Evolutionary conservation across 2,329 filamentous ascomycete species (phyloP).

Genomic region (Sporothrix euskadiensis): DNA sequence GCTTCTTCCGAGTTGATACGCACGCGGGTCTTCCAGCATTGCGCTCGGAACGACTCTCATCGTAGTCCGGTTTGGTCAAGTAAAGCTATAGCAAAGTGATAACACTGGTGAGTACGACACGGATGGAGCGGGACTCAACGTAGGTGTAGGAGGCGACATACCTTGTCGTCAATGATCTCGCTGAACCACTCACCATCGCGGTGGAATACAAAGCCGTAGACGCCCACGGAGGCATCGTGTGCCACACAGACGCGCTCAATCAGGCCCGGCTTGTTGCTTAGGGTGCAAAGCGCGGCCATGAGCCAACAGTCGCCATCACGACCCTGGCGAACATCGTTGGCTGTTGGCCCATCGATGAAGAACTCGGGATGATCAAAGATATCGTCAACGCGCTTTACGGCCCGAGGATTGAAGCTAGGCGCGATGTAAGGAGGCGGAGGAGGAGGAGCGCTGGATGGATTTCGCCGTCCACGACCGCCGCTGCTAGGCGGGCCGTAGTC

Average conservation of each 20-base stretch:
- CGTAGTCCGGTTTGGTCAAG: conserved; percentile 60
- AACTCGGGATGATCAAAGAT: conserved; percentile 77
- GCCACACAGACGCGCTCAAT: conserved; percentile 75
- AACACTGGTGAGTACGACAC: background rate
- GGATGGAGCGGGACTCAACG: background rate
- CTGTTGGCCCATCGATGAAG: conserved; percentile 73
- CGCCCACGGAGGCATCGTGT: conserved; percentile 69
- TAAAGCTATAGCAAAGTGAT: conserved; percentile 42
- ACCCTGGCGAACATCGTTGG: conserved; percentile 78
- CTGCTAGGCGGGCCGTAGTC: background rate
- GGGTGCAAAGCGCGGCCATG: conserved; percentile 74
- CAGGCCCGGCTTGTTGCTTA: conserved; percentile 70
- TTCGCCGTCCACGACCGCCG: background rate
- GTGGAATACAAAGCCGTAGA: conserved; percentile 84
- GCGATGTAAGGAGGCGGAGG: conserved; percentile 24
- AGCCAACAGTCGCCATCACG: conserved; percentile 83
- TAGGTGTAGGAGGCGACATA: background rate
- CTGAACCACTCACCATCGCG: conserved; percentile 74
- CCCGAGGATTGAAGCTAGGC: conserved; percentile 45
- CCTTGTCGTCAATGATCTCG: conserved; percentile 59
- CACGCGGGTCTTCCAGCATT: conserved; percentile 49
- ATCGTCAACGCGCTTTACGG: conserved; percentile 70
- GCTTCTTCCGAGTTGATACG: conserved; percentile 57
- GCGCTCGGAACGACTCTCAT: conserved; percentile 56
- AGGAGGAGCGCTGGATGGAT: background rate